A percentile compares a stretch with the other conserved stretches of the same genome.
Evolutionary conservation across 1,284 basidiomycete species (phyloP).

Genomic region (Pterula multifida): DNA sequence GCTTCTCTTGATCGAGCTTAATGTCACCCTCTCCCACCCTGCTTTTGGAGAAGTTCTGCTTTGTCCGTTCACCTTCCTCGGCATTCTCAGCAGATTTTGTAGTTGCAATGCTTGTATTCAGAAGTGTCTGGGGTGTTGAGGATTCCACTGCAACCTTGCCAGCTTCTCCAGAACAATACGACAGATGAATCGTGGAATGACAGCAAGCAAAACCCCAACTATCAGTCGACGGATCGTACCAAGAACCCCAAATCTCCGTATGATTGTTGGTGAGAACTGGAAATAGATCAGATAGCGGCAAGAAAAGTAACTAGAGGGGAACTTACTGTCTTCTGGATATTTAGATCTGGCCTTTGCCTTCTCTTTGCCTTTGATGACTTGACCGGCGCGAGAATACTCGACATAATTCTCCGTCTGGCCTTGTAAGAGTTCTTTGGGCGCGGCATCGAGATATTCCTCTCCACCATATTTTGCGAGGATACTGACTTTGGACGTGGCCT

Average conservation of each 20-base stretch:
- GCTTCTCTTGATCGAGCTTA: conserved; percentile 52
- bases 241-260: conserved; percentile 91
- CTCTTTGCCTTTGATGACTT: conserved; percentile 88
- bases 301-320: conserved; percentile 3
- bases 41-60: conserved; percentile 55
- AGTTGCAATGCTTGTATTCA: conserved; percentile 28
- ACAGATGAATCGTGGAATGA: conserved; percentile 76
- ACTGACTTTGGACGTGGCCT: conserved; percentile 77
- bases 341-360: conserved; percentile 77
- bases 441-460: conserved; percentile 81
- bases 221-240: conserved; percentile 64
- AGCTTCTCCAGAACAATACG: conserved; percentile 87
- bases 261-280: conserved; percentile 91
- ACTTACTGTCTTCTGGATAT: conserved; percentile 88
- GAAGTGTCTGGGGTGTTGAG: conserved; percentile 58
- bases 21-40: conserved; percentile 68
- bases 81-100: conserved; percentile 14
- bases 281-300: conserved; percentile 7
- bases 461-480: conserved; percentile 91
- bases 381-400: conserved; percentile 90
- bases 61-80: conserved; percentile 21
- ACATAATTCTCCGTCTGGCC: conserved; percentile 98
- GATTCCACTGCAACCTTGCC: conserved; percentile 73
- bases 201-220: conserved; percentile 95
- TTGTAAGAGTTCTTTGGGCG: conserved; percentile 79